Base-by-base conservation (phyloP, 1,139 yeast species). In the Schizosaccharomyces versatilis region DNA sequence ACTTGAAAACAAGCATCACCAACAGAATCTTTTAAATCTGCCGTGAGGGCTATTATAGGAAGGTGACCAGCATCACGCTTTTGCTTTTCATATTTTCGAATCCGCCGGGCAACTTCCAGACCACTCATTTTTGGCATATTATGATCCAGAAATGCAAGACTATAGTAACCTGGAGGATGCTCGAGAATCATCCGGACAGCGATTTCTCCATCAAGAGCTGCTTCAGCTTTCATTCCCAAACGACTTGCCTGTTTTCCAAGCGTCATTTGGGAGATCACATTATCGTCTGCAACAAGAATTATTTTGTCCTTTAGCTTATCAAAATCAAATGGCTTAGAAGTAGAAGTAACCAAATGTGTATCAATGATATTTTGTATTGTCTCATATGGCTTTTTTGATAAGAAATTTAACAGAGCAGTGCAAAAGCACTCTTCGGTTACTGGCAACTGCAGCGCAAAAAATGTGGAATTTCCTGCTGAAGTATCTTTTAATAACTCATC, bases 191-290 rank as follows among this genome's bases (percentile, higher is more conserved):
- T 54, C 12, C 42, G 53, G 24, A 56, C 19, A 2, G 58, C 57
- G 32, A 55, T 57, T 12, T 53, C 42, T 7, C 58, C 58, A 41
- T 56, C 54, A 39, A 52, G 48, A 17, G 55, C 55, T 9, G 48
- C 55, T 15, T 56, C 53, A 19, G 54, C 55, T 1, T 44, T n/a
- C 42, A 53, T 39, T 19, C 58, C 58, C 14, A 54, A 39, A 39
- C 32, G 53, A n/a, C 48, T 38, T 8, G 54, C 24, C 36, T 56
- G 58, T 41, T 52, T 55, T 36, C 41, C 41, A 15, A 56, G 19
- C 2, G 55, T 41, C 53, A 53, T 48, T 24, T 55, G 58, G 8
- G 54, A 55, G 12, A 56, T 51, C 7, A 48, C 53, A 51, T 56
- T 56, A 44, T 56, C 58, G 32, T 56, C 57, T 10, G 55, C 52